phyloP scores from a whole-genome alignment of 768 basidiomycete species.

The Suillus fuscotomentosus region DNA sequence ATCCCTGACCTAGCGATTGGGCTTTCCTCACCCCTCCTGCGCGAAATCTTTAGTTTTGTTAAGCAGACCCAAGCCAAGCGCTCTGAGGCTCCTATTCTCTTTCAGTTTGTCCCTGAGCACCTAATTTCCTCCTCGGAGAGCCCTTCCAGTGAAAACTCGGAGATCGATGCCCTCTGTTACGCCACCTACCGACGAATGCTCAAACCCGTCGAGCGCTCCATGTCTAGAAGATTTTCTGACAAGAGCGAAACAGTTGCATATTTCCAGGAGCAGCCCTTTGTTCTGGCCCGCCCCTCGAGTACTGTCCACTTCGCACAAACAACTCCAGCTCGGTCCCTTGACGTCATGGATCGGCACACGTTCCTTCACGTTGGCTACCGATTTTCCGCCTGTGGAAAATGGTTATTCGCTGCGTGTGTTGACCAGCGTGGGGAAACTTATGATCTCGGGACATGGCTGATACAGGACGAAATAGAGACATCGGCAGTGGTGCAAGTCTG shows the following conservation, averaged over 20 bases:
- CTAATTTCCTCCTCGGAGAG: constrained; percentile 50
- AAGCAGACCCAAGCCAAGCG: constrained; percentile 53
- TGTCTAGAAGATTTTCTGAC: constrained; percentile 52
- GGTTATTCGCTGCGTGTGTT: constrained; percentile 72
- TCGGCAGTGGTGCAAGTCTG: constrained; percentile 63
- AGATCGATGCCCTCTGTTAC: constrained; percentile 51
- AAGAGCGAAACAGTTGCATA: constrained; percentile 40
- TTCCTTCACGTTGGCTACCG: constrained; percentile 78
- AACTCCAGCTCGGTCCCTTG: constrained; percentile 41
- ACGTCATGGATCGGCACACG: constrained; percentile 55
- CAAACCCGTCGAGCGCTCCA: constrained; percentile 55
- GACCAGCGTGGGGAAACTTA: constrained; percentile 80
- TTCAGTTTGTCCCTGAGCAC: constrained; percentile 75
- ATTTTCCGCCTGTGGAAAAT: constrained; percentile 64
- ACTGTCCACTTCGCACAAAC: constrained; percentile 38
- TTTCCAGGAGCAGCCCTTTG: constrained; percentile 66
- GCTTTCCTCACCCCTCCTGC: constrained; percentile 63
- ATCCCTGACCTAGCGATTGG: constrained; percentile 61
- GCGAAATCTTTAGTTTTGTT: constrained; percentile 63
- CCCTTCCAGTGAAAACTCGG: constrained; percentile 38
- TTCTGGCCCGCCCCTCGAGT: constrained; percentile 48
- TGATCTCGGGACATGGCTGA: constrained; percentile 65
- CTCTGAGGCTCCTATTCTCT: constrained; percentile 49
- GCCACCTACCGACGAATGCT: constrained; percentile 74
- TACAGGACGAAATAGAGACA: constrained; percentile 44